Base-by-base conservation (phyloP, 129 eudicot species). In the Mikania micrantha region DNA sequence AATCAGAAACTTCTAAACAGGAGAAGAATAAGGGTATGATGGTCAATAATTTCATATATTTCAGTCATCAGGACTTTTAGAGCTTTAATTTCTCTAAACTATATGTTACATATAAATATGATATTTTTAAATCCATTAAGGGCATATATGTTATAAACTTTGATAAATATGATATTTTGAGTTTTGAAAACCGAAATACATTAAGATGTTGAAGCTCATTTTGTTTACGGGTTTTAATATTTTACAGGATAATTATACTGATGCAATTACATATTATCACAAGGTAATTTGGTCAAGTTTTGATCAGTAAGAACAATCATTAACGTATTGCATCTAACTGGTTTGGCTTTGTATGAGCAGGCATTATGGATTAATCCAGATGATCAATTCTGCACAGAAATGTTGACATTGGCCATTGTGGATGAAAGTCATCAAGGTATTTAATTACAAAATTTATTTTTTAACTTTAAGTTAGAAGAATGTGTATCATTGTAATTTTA, bases 331-430 rank as follows among this genome's bases (percentile, higher is more conserved):
- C 32, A 49, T 36, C 22, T 24, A 73, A 63, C 40, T 36, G 44
- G 22, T 25, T 50, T 36, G 44, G 22, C 17, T 50, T 22, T 39
- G 38, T 63, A 22, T 49, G 19, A 66, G 19, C 83, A 87, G 97
- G 98, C 98, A 25, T 70, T 93, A 42, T 88, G 98, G 98, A 84
- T 93, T 52, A 86, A 86, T 64, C 83, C 95, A 21, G 87, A 86
- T 40, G 98, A 89, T 69, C 95, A 84, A 41, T 93, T 93, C 68
- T 93, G 95, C 85, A 86, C 98, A 25, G 96, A 93, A 67, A 84
- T 88, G 98, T 80, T 93, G 70, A 84, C 92, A 11, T 38, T 81
- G 79, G 98, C 98, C 9, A 90, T 93, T 59, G 80, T 66, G 17
- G 96, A 88, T 59, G 98, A 89, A 78, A 77, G 92, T 71, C 88